Evolutionary conservation across 768 basidiomycete genomes (phyloP), one percentile per base, ranked within the genome.

Genomic region (Trametes gibbosa): DNA sequence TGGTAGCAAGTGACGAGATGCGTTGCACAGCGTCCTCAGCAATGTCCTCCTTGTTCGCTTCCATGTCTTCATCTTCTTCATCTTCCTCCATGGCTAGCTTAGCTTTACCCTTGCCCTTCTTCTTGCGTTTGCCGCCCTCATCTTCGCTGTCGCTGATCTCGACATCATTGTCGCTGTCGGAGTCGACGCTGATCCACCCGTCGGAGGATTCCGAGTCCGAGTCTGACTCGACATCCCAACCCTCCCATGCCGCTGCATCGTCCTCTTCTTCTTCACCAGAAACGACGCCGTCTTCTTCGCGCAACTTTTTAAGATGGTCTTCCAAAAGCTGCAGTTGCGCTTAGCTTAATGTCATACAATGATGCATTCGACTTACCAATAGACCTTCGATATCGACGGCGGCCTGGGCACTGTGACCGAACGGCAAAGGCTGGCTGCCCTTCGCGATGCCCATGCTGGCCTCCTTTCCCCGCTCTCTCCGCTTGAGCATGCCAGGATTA

Each of bases 371-470:
- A 77, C 89, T 42, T 72, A 95, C 91, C 61, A 85, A 79, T 62
- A 99, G 80, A 45, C 95, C 97, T 53, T 95, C 94, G 61, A 99
- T 96, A 63, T 92, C 89, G 45, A 86, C 83, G 1, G 89, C 87
- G 5, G 86, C 86, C 49, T 86, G 81, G 1, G 82, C 78, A 57
- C 79, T 79, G 66, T 96, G 89, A 19, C 97, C 96, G 68, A 87
- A 99, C 2, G 90, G 88, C 45, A 91, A 75, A 17, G 87, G 87
- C 66, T 86, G 83, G 29, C 69, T 75, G 29, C 86, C 90, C 41
- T 72, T 73, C n/a, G 78, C 76, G 41, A 89, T 72, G 24, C 85
- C 86, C 79, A 96, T 92, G 45, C 81, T 85, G 12, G 92, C 95
- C 29, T 89, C 87, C 79, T 98, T 98, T 46, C 97, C 96, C 65